Evolutionary conservation across 345 rosid species (phyloP).

Genomic region (Brassica nigra): DNA sequence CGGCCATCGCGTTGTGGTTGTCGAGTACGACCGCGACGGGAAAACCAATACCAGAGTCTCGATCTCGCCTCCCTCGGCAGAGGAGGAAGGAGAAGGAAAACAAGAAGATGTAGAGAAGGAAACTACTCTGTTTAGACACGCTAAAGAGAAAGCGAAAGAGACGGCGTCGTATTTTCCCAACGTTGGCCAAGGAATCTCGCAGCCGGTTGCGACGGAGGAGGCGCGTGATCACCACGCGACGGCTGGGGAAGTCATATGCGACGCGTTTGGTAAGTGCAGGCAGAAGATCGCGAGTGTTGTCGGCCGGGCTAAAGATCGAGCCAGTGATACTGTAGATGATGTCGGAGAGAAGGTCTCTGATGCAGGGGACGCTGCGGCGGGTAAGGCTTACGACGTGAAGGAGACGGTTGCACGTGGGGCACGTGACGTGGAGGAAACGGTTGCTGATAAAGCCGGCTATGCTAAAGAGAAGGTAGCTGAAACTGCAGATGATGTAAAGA

Average conservation of each 20-base stretch:
- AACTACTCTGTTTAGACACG: neutral
- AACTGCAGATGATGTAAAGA: conserved; percentile 34
- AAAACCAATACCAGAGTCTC: conserved; percentile 64
- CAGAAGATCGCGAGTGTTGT: conserved; percentile 47
- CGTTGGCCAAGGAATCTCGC: conserved; percentile 41
- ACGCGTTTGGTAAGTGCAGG: conserved; percentile 62
- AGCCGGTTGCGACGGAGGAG: conserved; percentile 12
- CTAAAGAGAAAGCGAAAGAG: conserved; percentile 42
- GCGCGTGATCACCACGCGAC: conserved; percentile 25
- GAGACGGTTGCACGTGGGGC: conserved; percentile 25
- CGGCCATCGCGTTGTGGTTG: conserved; percentile 66
- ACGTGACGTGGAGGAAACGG: conserved; percentile 23
- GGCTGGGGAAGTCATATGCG: conserved; percentile 59
- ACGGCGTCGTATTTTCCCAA: conserved; percentile 38
- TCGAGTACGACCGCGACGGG: conserved; percentile 64
- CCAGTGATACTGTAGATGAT: neutral
- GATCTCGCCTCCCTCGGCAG: conserved; percentile 46
- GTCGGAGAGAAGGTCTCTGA: conserved; percentile 40
- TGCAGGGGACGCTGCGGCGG: neutral
- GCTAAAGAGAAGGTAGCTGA: conserved; percentile 21
- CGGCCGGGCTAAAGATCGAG: conserved; percentile 47
- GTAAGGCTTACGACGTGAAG: conserved; percentile 26
- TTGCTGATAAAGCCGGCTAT: neutral
- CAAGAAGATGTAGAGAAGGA: neutral
- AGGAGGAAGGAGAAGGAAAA: conserved; percentile 12